These are phyloP conservation scores for Pilasporangium apinafurcum DNA, from an alignment of 352 stramenopile genomes.

Conservation along the genomic window DNA sequence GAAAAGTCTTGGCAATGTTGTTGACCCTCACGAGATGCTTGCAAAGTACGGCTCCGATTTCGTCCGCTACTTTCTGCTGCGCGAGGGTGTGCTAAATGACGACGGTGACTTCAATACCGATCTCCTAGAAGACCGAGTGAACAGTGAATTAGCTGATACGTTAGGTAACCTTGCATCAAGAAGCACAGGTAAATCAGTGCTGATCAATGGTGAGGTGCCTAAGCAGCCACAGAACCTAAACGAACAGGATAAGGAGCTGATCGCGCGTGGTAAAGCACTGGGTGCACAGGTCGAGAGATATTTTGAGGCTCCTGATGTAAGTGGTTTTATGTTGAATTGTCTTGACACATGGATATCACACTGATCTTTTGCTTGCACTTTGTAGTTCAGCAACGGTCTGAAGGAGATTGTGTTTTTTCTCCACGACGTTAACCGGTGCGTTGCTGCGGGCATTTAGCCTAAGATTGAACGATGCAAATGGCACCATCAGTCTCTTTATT, in stretches of 20 bases:
- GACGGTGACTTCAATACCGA: constrained; percentile 89
- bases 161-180: constrained; percentile 87
- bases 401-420: constrained; percentile 78
- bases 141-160: constrained; percentile 91
- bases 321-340: constrained; percentile 7
- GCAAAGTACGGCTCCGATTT: constrained; percentile 91
- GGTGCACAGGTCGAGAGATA: constrained; percentile 27
- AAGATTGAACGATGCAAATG: not conserved
- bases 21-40: constrained; percentile 92
- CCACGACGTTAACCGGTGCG: constrained; percentile 71
- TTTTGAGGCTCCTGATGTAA: constrained; percentile 72
- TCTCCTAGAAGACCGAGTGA: constrained; percentile 93
- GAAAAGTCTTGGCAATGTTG: constrained; percentile 98
- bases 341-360: not conserved
- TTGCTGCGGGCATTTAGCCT: too few species aligned
- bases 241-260: constrained; percentile 42
- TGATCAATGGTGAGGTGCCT: constrained; percentile 42
- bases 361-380: not conserved
- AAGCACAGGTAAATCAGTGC: constrained; percentile 62
- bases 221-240: constrained; percentile 25
- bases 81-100: constrained; percentile 91
- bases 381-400: constrained; percentile 59
- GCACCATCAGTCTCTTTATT: not conserved
- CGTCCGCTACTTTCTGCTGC: constrained; percentile 90
- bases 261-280: constrained; percentile 46